Conservation (phyloP, 129 eudicot species). For the Centaurea solstitialis region DNA sequence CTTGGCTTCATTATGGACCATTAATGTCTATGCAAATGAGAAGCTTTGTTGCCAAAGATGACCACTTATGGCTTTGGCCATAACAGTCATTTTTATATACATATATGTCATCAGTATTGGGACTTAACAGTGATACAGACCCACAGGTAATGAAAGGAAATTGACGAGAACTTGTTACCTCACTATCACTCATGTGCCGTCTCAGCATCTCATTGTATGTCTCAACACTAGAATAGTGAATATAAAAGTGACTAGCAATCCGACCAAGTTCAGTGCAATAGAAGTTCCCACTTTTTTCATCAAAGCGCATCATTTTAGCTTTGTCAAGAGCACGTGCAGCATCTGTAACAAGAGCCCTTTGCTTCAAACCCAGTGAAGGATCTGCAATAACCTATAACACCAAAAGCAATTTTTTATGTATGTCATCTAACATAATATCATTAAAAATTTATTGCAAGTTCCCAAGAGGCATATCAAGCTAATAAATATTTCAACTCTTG, state of each 20-base stretch:
- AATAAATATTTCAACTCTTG: background rate
- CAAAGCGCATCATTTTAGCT: constrained; percentile 99
- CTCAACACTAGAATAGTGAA: constrained; percentile 98
- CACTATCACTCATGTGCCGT: constrained; percentile 95
- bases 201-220: constrained; percentile 93
- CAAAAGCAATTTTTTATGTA: constrained; percentile 11
- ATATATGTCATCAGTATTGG: constrained; percentile 10
- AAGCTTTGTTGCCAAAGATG: background rate
- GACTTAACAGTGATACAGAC: background rate
- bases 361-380: constrained; percentile 90
- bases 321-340: constrained; percentile 98
- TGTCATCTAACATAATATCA: constrained; percentile 4
- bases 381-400: constrained; percentile 82
- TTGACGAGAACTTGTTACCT: constrained; percentile 49
- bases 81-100: background rate
- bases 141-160: constrained; percentile 4
- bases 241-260: constrained; percentile 97
- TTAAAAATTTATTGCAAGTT: background rate
- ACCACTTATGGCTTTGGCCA: background rate
- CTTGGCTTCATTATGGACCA: background rate
- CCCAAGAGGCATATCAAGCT: background rate
- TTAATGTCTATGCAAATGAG: background rate
- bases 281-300: constrained; percentile 98
- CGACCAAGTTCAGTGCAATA: constrained; percentile 99
- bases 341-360: constrained; percentile 86